Conservation (phyloP, 306 rosid genomes). For the Acacia acuminata region DNA sequence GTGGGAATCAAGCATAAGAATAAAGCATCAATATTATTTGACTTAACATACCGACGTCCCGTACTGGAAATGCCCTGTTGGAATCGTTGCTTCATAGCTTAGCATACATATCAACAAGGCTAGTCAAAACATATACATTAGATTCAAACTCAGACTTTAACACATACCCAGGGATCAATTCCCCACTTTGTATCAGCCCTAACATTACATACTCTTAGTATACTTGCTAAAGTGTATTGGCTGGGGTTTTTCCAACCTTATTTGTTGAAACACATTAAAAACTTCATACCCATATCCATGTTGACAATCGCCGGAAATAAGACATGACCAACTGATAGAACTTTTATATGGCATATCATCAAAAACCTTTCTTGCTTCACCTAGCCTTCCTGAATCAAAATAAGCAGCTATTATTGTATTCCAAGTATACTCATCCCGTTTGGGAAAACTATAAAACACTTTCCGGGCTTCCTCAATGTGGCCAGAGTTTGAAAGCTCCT, state of each 20-base stretch:
- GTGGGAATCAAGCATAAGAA: too few relatives aligned
- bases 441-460: conserved; percentile 68
- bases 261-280: conserved; percentile 57
- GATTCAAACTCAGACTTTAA: conserved; percentile 55
- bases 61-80: too few relatives aligned
- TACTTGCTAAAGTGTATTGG: conserved; percentile 73
- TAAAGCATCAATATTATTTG: too few relatives aligned
- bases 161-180: conserved; percentile 69
- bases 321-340: conserved; percentile 78
- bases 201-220: conserved; percentile 59
- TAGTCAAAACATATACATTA: conserved; percentile 62
- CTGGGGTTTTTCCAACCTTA: conserved; percentile 67
- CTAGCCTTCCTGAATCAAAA: conserved; percentile 58
- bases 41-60: too few relatives aligned
- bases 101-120: conserved; percentile 73
- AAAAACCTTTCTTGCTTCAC: conserved; percentile 70
- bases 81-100: too few relatives aligned
- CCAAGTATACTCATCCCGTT: conserved; percentile 73
- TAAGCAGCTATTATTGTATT: conserved; percentile 77
- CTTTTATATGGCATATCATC: conserved; percentile 44
- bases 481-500: conserved; percentile 54
- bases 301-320: conserved; percentile 74
- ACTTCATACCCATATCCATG: conserved; percentile 61
- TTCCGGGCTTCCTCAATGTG: conserved; percentile 67
- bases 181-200: conserved; percentile 65